These are phyloP conservation scores for Aspergillus quadricinctus DNA, from an alignment of 2,329 filamentous ascomycete genomes.

Conservation along the genomic window DNA sequence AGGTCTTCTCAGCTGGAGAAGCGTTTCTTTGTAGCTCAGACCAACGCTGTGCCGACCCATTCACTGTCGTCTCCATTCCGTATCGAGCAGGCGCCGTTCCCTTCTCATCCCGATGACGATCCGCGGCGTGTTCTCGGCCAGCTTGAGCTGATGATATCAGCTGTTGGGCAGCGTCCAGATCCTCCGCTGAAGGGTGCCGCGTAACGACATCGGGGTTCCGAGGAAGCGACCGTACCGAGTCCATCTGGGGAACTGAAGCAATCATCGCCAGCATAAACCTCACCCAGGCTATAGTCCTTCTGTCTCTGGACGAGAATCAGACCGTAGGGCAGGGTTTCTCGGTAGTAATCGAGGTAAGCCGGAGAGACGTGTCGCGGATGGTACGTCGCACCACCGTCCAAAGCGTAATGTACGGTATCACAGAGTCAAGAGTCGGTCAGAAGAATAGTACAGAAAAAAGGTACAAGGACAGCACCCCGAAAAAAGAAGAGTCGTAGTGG, in stretches of 20 bases:
- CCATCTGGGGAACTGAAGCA: slow-evolving; percentile 36
- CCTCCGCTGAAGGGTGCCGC: slow-evolving; percentile 44
- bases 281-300: not conserved
- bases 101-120: slow-evolving; percentile 22
- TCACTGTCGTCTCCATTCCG: slow-evolving; percentile 12
- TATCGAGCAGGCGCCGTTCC: slow-evolving; percentile 7
- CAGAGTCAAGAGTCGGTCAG: slow-evolving; percentile 35
- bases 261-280: slow-evolving; percentile 26
- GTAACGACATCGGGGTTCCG: slow-evolving; percentile 27
- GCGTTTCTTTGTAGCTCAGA: slow-evolving; percentile 11
- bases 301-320: slow-evolving; percentile 3
- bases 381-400: slow-evolving; percentile 29
- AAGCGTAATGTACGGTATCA: slow-evolving; percentile 31
- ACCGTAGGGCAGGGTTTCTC: slow-evolving; percentile 7
- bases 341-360: slow-evolving; percentile 12
- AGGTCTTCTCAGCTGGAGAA: slow-evolving; percentile 20
- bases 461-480: slow-evolving; percentile 10
- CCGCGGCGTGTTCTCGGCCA: slow-evolving; percentile 34
- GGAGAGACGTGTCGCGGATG: slow-evolving; percentile 11
- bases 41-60: slow-evolving; percentile 16
- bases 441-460: slow-evolving; percentile 20
- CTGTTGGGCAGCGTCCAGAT: slow-evolving; percentile 46
- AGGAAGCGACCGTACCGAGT: slow-evolving; percentile 31
- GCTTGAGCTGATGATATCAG: slow-evolving; percentile 45
- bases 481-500: slow-evolving; percentile 16